Percentiles rank a stretch among this genome's conserved stretches.
Evolutionary conservation across 495 filamentous ascomycete genomes (phyloP).

Genomic region (Pyronema omphalodes): DNA sequence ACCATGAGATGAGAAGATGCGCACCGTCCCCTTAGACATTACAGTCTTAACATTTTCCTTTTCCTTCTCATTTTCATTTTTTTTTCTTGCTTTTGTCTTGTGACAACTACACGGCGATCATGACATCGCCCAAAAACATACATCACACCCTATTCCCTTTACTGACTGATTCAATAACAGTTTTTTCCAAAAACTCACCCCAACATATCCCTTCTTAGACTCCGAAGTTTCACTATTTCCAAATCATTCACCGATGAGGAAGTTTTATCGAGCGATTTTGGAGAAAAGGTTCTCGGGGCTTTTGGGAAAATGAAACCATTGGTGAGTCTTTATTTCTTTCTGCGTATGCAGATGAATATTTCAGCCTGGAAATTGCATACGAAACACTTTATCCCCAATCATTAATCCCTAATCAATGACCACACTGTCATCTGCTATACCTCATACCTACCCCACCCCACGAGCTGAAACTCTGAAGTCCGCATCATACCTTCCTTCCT

Average conservation of each 20-base stretch:
- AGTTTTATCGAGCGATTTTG: slow-evolving; percentile 29
- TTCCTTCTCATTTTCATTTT: neutral
- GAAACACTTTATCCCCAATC: too few species aligned
- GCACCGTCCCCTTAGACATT: neutral
- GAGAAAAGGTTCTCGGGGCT: slow-evolving; percentile 31
- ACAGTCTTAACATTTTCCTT: neutral
- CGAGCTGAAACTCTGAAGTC: too few species aligned
- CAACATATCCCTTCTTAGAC: slow-evolving; percentile 19
- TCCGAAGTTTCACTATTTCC: slow-evolving; percentile 18
- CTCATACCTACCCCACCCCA: too few species aligned
- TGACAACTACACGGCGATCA: neutral
- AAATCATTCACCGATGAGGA: slow-evolving; percentile 25
- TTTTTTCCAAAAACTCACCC: slow-evolving; percentile 14
- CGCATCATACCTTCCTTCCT: too few species aligned
- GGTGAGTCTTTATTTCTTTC: slow-evolving; percentile 30
- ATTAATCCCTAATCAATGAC: too few species aligned
- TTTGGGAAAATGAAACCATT: slow-evolving; percentile 38
- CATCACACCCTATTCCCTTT: too few species aligned
- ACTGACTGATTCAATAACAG: slow-evolving; percentile 1
- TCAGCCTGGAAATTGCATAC: too few species aligned
- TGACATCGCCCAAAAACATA: neutral
- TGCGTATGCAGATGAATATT: too few species aligned
- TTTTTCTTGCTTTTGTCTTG: neutral
- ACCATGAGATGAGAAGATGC: neutral
- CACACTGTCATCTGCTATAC: too few species aligned